Evolutionary conservation across 1,284 basidiomycete genomes (phyloP).

Genomic region (Ceratobasidium sp.): DNA sequence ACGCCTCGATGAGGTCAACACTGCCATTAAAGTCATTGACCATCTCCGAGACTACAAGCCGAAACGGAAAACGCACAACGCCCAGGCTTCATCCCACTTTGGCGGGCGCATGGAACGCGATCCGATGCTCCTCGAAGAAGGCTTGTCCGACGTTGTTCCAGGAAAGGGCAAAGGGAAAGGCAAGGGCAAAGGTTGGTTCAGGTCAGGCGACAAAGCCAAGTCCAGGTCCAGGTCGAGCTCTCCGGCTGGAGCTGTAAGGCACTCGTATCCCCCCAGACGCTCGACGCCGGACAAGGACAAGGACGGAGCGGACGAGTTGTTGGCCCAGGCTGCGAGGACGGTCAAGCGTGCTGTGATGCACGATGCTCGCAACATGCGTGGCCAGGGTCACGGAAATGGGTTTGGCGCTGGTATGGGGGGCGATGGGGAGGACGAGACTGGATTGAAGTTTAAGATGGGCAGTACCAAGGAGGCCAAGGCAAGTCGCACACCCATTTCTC

Average conservation of each 20-base stretch:
- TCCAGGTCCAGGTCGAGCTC: conserved; percentile 25
- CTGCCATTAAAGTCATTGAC: conserved; percentile 72
- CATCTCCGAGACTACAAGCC: conserved; percentile 75
- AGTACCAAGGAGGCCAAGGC: conserved; percentile 74
- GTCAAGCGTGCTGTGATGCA: conserved; percentile 74
- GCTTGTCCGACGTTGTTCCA: background rate
- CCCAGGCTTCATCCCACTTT: conserved; percentile 30
- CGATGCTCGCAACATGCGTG: conserved; percentile 75
- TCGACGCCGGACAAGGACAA: conserved; percentile 35
- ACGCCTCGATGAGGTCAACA: conserved; percentile 68
- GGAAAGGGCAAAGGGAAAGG: conserved; percentile 10
- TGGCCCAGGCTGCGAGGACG: conserved; percentile 67
- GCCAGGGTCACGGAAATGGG: conserved; percentile 57
- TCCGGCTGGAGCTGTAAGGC: conserved; percentile 18
- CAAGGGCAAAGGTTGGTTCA: conserved; percentile 31
- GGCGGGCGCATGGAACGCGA: conserved; percentile 18
- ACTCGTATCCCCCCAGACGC: conserved; percentile 41
- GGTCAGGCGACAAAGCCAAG: conserved; percentile 6
- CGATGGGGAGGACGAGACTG: conserved; percentile 14
- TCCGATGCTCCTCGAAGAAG: conserved; percentile 44
- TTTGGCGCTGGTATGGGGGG: conserved; percentile 58
- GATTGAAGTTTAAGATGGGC: conserved; percentile 54
- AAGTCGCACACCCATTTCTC: conserved; percentile 10
- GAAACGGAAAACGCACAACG: conserved; percentile 55
- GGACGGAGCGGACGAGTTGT: conserved; percentile 53